Base-by-base conservation (phyloP, 768 basidiomycete species). In the Trametes sanguinea region DNA sequence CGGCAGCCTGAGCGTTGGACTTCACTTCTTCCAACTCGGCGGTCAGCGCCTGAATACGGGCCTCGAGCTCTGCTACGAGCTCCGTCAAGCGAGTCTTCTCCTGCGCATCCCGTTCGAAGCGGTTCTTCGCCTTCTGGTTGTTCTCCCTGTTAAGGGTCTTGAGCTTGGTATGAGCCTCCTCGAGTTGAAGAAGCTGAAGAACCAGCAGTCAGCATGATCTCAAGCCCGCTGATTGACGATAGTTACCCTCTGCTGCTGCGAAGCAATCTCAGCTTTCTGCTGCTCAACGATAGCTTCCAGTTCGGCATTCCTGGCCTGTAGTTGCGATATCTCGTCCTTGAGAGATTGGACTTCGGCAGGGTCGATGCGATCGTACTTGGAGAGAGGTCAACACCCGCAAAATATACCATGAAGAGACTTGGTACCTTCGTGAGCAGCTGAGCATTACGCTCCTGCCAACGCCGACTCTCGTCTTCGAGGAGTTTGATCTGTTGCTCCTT, bases 311-410 rank as follows among this genome's bases (percentile, higher is more conserved):
- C 67, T 61, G 4, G 62, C 57, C 33, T 60, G 66, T 17, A 89
- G 64, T 14, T 66, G 72, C 55, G 83, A 81, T 8, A 90, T 82
- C 69, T 93, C 87, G 27, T 89, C 88, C 73, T 87, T 90, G 56
- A 95, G 79, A 6, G 82, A 80, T 68, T 93, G 90, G 40, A 94
- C 78, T 68, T 95, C 93, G 2, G 88, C 85, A 16, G 93, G 92
- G 71, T 94, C 93, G 66, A 92, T 88, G 47, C 93, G 90, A 67
- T 95, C 92, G 69, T 94, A 94, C 90, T 92, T 22, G 0, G 30
- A 29, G 42, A 1, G 4, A 16, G 11, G 29, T 22, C 44, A 35
- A 44, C 30, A 17, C 30, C 14, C 16, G 30, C 33, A 3, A 62
- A 42, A 7, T 16, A n/a, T 57, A 11, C 22, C 48, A 29, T 39